Conservation (phyloP, 257 asterid genomes). For the Solanum pennellii region DNA sequence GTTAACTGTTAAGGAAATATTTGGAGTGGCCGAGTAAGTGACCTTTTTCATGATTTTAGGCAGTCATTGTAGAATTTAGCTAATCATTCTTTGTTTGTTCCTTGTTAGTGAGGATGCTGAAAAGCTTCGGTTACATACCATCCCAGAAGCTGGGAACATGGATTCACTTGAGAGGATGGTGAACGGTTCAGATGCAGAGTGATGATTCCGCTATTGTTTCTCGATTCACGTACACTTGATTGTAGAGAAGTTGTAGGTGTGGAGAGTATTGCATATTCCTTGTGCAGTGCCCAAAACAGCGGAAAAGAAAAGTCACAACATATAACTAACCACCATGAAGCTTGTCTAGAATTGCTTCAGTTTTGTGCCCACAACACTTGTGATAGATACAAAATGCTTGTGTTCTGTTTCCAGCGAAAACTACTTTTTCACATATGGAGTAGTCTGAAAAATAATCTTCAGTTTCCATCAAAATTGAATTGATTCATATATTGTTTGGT, state of each 20-base stretch:
- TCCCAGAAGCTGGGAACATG: slow-evolving; percentile 70
- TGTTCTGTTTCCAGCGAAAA: neutral
- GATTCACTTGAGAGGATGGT: slow-evolving; percentile 79
- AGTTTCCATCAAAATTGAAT: too few species aligned
- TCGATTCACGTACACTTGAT: slow-evolving; percentile 7
- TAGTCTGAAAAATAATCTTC: neutral
- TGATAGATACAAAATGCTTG: neutral
- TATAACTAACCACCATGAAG: neutral
- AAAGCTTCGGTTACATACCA: slow-evolving; percentile 70
- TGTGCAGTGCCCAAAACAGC: neutral
- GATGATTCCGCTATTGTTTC: slow-evolving; percentile 25
- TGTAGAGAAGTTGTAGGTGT: neutral
- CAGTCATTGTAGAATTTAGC: neutral
- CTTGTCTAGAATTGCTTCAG: neutral
- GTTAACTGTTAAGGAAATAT: slow-evolving; percentile 70
- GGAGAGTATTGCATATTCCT: neutral
- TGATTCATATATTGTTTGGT: neutral
- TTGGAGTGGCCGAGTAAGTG: slow-evolving; percentile 93
- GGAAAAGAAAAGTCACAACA: neutral
- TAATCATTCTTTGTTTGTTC: neutral
- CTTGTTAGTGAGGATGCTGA: slow-evolving; percentile 85
- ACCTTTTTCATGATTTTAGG: neutral
- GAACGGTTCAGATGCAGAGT: slow-evolving; percentile 34
- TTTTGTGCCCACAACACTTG: neutral
- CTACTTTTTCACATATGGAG: neutral